A percentile compares a stretch with the other conserved stretches of the same genome.
These are phyloP conservation scores for Dactylonectria estremocensis DNA, from an alignment of 2,329 filamentous ascomycete species.

Conservation along the genomic window DNA sequence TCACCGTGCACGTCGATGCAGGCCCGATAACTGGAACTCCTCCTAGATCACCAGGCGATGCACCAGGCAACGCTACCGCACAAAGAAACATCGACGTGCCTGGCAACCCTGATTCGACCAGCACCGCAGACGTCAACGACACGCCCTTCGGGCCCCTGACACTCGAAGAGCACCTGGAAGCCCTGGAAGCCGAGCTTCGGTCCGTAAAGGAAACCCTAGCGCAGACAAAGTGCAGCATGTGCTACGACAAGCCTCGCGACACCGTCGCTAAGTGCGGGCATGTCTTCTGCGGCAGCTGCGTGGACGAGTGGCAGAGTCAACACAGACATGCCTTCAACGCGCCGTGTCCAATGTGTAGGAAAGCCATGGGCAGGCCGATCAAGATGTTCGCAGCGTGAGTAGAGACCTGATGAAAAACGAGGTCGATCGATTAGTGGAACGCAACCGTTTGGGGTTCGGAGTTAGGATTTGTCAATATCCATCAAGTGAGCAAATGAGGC, in stretches of 20 bases:
- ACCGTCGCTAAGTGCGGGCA: constrained; percentile 26
- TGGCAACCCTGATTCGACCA: no score
- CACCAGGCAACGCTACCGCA: no score
- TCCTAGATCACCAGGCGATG: no score
- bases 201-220: not conserved
- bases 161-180: constrained; percentile 5
- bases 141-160: not conserved
- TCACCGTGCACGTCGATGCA: no score
- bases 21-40: no score
- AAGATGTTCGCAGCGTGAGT: not conserved
- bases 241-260: constrained; percentile 21
- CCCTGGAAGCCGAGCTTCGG: not conserved
- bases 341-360: constrained; percentile 25
- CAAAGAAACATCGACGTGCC: no score
- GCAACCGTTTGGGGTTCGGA: no score
- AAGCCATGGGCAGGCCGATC: constrained; percentile 18
- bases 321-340: not conserved
- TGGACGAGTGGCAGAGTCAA: constrained; percentile 17
- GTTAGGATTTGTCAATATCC: no score
- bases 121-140: no score
- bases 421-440: no score
- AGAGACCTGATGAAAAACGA: no score
- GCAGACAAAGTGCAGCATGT: constrained; percentile 26
- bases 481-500: no score
- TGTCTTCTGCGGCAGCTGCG: constrained; percentile 19